phyloP scores from a whole-genome alignment of 2,329 filamentous ascomycete species.

The Juglanconis sp. region DNA sequence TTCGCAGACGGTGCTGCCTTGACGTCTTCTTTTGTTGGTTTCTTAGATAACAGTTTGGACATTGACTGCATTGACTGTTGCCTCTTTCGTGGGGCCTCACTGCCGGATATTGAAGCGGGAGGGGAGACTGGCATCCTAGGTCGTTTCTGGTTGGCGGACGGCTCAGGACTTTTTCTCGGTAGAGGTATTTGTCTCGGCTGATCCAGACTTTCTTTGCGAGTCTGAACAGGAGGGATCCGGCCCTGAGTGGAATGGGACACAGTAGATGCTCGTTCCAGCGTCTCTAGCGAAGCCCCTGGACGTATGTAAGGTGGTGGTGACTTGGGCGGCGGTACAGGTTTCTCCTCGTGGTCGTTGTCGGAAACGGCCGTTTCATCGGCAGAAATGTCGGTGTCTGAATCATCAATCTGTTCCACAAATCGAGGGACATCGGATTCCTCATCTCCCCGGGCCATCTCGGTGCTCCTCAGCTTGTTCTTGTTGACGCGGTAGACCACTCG shows the following conservation, averaged over 20 bases:
- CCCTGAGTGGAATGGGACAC: background rate
- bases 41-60: slow-evolving; percentile 29
- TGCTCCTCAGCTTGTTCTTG: slow-evolving; percentile 46
- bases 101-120: slow-evolving; percentile 19
- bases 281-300: background rate
- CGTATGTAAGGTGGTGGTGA: slow-evolving; percentile 7
- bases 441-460: slow-evolving; percentile 28
- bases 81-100: slow-evolving; percentile 20
- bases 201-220: slow-evolving; percentile 1
- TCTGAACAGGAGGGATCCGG: background rate
- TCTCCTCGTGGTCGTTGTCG: slow-evolving; percentile 23
- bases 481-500: slow-evolving; percentile 59
- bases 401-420: slow-evolving; percentile 25
- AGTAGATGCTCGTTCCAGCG: background rate
- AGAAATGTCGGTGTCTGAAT: slow-evolving; percentile 25
- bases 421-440: slow-evolving; percentile 15
- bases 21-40: slow-evolving; percentile 22
- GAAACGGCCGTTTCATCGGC: slow-evolving; percentile 25
- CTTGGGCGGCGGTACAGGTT: slow-evolving; percentile 21
- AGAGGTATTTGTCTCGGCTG: slow-evolving; percentile 21
- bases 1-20: slow-evolving; percentile 18
- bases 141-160: slow-evolving; percentile 46
- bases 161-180: slow-evolving; percentile 28
- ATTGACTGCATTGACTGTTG: slow-evolving; percentile 22
- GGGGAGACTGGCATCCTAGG: slow-evolving; percentile 33